Conservation (phyloP, 139 green algal species). For the Micractinium conductrix region DNA sequence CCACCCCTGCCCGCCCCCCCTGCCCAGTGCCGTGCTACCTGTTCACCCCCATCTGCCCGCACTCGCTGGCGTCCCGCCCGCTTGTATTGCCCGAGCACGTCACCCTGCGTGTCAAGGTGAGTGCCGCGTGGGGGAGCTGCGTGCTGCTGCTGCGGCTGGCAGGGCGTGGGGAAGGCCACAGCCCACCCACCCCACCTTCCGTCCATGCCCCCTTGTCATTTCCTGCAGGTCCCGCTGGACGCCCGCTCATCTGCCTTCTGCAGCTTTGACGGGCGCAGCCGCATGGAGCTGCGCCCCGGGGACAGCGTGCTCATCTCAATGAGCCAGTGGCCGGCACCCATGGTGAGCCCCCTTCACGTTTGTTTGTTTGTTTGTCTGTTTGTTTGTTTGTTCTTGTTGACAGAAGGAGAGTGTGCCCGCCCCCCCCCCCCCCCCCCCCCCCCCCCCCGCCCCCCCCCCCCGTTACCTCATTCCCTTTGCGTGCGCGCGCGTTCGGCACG, state of each 20-base stretch:
- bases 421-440: too few species aligned
- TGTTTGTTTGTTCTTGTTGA: too few species aligned
- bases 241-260: constrained; percentile 74
- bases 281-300: constrained; percentile 57
- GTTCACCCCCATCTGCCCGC: constrained; percentile 80
- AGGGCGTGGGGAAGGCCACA: neutral
- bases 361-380: too few species aligned
- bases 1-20: too few species aligned
- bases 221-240: constrained; percentile 68
- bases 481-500: too few species aligned
- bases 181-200: neutral
- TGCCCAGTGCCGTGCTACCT: constrained; percentile 63
- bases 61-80: constrained; percentile 78
- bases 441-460: too few species aligned
- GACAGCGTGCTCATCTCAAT: constrained; percentile 77
- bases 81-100: constrained; percentile 78
- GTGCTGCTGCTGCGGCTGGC: neutral
- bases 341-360: too few species aligned
- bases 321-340: constrained; percentile 65
- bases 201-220: too few species aligned
- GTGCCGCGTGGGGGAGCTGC: neutral
- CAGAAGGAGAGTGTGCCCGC: too few species aligned
- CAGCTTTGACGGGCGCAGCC: constrained; percentile 73
- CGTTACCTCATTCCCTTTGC: too few species aligned
- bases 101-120: constrained; percentile 71